Percentiles rank a stretch among this genome's conserved stretches.
Evolutionary conservation across 495 filamentous ascomycete species (phyloP).

Genomic region (Hypoxylon trugodes): DNA sequence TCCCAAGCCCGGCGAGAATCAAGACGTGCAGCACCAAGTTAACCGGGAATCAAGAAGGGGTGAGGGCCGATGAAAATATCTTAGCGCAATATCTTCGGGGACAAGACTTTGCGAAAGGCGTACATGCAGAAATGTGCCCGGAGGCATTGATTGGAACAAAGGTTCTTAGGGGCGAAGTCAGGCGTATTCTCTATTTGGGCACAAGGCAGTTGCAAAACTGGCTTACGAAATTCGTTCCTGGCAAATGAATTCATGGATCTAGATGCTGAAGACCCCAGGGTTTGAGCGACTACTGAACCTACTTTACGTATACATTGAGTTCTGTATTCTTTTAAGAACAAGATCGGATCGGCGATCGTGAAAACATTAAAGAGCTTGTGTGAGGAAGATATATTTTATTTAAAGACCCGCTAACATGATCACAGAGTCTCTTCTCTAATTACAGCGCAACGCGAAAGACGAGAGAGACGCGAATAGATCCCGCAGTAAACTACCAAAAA

Average conservation of each 20-base stretch:
- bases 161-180: conserved; percentile 9
- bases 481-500: too few species aligned
- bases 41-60: conserved; percentile 10
- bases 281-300: conserved; percentile 15
- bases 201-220: conserved; percentile 12
- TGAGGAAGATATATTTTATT: too few species aligned
- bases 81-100: conserved; percentile 11
- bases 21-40: conserved; percentile 5
- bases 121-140: conserved; percentile 12
- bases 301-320: conserved; percentile 15
- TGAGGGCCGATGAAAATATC: conserved; percentile 8
- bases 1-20: conserved; percentile 4
- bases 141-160: conserved; percentile 7
- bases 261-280: conserved; percentile 27
- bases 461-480: too few species aligned
- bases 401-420: too few species aligned
- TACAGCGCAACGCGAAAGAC: too few species aligned
- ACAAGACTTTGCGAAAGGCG: conserved; percentile 14
- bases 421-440: too few species aligned
- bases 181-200: conserved; percentile 7
- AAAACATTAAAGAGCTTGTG: neutral
- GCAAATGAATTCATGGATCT: conserved; percentile 23
- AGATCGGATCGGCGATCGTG: too few species aligned
- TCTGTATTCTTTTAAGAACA: conserved; percentile 7
- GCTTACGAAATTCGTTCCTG: neutral